Evolutionary conservation across 495 filamentous ascomycete species (phyloP).

Genomic region (Podospora pseudopauciseta): DNA sequence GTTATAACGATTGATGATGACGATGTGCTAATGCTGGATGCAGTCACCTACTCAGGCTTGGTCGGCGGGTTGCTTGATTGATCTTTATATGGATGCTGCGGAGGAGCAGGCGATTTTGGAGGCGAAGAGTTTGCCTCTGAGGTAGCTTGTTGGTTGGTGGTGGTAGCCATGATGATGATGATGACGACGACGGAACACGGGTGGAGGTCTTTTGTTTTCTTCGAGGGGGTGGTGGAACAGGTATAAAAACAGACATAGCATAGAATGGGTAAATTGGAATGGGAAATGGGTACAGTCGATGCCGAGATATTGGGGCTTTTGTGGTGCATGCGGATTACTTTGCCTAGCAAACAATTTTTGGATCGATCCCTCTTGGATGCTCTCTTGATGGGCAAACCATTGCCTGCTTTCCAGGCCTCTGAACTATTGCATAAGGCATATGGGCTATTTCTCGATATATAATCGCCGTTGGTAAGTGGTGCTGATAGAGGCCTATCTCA

Average conservation of each 20-base stretch:
- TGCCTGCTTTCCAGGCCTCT: too few relatives aligned
- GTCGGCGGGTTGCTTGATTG: slow-evolving; percentile 90
- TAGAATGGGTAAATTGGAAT: neutral
- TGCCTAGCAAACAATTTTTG: too few relatives aligned
- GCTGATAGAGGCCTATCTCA: too few relatives aligned
- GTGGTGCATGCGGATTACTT: too few relatives aligned
- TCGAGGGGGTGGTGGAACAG: neutral
- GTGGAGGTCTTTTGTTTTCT: neutral
- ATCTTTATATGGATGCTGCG: slow-evolving; percentile 86
- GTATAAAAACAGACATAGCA: neutral
- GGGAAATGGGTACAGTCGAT: neutral
- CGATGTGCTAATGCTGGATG: slow-evolving; percentile 11
- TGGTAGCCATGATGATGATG: neutral
- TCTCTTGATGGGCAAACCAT: too few relatives aligned
- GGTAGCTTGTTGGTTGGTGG: neutral
- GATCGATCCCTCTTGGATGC: too few relatives aligned
- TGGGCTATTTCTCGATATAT: too few relatives aligned
- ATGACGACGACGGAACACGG: too few relatives aligned
- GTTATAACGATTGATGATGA: neutral
- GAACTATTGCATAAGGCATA: too few relatives aligned
- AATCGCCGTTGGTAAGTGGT: too few relatives aligned
- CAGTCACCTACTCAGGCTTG: slow-evolving; percentile 91
- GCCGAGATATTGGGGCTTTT: too few relatives aligned
- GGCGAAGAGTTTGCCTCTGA: slow-evolving; percentile 18
- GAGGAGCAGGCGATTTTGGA: slow-evolving; percentile 40